A percentile compares a stretch with the other conserved stretches of the same genome.
These are phyloP conservation scores for Saksenaea oblongispora DNA, from an alignment of 371 early-diverging fungal genomes.

Conservation along the genomic window DNA sequence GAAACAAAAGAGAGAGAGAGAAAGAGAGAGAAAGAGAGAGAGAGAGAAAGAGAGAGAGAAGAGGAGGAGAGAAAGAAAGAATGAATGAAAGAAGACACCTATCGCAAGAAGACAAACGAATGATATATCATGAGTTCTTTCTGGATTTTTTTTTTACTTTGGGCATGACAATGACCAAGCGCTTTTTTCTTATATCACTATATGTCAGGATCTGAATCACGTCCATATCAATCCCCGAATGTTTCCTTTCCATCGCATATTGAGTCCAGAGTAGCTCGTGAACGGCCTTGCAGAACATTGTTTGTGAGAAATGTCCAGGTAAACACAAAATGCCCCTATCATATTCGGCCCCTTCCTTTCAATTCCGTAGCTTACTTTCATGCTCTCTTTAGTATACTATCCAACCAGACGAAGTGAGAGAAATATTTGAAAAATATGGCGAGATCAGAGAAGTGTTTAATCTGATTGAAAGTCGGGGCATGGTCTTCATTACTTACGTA, in stretches of 20 bases:
- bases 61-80: not conserved
- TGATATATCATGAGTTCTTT: not conserved
- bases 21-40: not conserved
- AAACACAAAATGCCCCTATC: constrained; percentile 9
- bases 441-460: constrained; percentile 54
- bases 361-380: not conserved
- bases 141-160: constrained; percentile 1
- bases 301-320: constrained; percentile 62
- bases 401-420: constrained; percentile 36
- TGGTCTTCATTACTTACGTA: constrained; percentile 59
- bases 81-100: not conserved
- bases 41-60: not conserved
- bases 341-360: not conserved
- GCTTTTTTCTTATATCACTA: constrained; percentile 1
- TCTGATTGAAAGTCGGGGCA: constrained; percentile 51
- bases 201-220: constrained; percentile 19
- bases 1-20: not conserved
- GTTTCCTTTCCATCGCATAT: constrained; percentile 35
- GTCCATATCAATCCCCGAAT: constrained; percentile 10
- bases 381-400: constrained; percentile 33
- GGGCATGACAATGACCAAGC: not conserved
- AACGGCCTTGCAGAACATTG: constrained; percentile 54
- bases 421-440: constrained; percentile 47
- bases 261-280: constrained; percentile 47
- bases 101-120: constrained; percentile 2